Evolutionary conservation across 1,139 yeast species (phyloP), one percentile per base, ranked within the genome.

Genomic region (Suhomyces anneliseae): DNA sequence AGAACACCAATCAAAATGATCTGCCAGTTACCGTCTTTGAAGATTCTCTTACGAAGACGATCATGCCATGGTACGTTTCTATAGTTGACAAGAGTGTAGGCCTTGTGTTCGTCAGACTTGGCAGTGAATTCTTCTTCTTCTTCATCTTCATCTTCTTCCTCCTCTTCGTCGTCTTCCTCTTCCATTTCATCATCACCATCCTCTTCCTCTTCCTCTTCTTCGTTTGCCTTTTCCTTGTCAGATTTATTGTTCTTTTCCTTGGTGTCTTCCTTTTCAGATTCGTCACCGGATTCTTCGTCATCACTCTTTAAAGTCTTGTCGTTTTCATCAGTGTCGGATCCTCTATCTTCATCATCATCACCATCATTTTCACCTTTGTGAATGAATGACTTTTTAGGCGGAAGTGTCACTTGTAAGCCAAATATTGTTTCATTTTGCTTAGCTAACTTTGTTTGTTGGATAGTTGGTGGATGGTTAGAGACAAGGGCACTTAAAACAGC

Each of bases 1-100:
- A 90, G 72, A 5, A 90, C 73, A 15, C 97, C 97, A 39, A 90
- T 65, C 34, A 90, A 66, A 40, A 87, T 80, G 38, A 85, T 76
- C 57, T 89, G 86, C 97, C 97, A 92, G 47, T 83, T 83, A 5
- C 97, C 96, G 58, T 89, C 92, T 57, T 79, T 83, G 62, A 87
- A 93, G 56, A 81, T 81, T 48, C 97, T 81, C 52, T 81, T 83
- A 11, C 85, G 78, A 29, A 90, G 73, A 40, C 95, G 72, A 29
- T 87, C 95, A 52, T 83, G 81, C 97, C 97, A 92, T 15, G 84
- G 69, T 0, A 72, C 71, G 39, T 83, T 82, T 48, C 87, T 75
- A 64, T 82, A 83, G 48, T 81, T 81, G 59, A 87, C 68, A 33
- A 80, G 78, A 27, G 74, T 73, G 48, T 81, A 81, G 3, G 85